Evolutionary conservation across 352 stramenopile genomes (phyloP).

Genomic region (Phytophthora pinifolia): DNA sequence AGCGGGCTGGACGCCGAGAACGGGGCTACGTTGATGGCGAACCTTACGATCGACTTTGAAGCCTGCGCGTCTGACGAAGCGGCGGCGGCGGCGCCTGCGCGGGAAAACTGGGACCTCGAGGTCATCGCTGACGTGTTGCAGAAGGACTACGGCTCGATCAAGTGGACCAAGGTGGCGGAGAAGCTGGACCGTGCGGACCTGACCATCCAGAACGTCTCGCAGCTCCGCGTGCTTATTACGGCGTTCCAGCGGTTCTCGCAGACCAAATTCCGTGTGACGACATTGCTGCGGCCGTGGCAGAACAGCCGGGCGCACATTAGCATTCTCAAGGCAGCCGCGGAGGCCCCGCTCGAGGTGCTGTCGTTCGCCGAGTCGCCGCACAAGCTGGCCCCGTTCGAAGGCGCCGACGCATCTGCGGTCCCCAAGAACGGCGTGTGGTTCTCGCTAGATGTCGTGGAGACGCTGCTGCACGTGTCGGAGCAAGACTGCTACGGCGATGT

Average conservation of each 20-base stretch:
- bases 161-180: constrained; percentile 84
- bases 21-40: constrained; percentile 77
- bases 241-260: constrained; percentile 82
- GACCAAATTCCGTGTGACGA: constrained; percentile 74
- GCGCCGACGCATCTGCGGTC: constrained; percentile 79
- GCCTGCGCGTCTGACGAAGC: constrained; percentile 33
- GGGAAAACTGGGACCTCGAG: constrained; percentile 80
- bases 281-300: constrained; percentile 78
- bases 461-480: constrained; percentile 74
- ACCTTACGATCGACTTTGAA: constrained; percentile 79
- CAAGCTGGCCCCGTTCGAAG: constrained; percentile 85
- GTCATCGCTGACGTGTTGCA: constrained; percentile 86
- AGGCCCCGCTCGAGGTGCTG: constrained; percentile 76
- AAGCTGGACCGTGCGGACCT: constrained; percentile 84
- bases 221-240: constrained; percentile 75
- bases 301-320: constrained; percentile 75
- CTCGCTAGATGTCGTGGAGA: constrained; percentile 82
- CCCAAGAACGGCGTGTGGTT: constrained; percentile 89
- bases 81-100: constrained; percentile 26
- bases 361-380: constrained; percentile 79
- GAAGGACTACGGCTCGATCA: constrained; percentile 84
- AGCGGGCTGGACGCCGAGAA: constrained; percentile 62
- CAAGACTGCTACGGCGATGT: constrained; percentile 86
- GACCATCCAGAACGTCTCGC: constrained; percentile 55
- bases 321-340: constrained; percentile 77